Percentiles rank a stretch among this genome's conserved stretches.
Evolutionary conservation across 768 basidiomycete genomes (phyloP).

Genomic region (Mrakia hoshinonis): DNA sequence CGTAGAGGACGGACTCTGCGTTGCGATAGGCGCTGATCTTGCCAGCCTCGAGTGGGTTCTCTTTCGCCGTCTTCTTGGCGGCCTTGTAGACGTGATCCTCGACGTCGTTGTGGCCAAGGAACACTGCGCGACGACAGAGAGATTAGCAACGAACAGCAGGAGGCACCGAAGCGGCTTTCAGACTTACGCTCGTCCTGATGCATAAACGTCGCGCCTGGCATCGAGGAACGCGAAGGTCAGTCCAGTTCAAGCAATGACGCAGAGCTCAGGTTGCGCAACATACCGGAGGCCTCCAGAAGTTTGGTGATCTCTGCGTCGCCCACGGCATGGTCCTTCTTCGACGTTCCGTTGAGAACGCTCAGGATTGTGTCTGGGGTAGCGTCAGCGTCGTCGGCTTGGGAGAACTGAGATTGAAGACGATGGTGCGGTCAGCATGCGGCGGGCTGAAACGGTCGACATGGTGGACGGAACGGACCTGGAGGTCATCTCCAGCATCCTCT

Average conservation of each 20-base stretch:
- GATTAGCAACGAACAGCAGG: background rate
- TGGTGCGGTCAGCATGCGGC: too few species aligned
- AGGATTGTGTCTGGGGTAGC: background rate
- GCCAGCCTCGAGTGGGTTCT: background rate
- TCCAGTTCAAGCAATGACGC: background rate
- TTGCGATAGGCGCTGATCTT: background rate
- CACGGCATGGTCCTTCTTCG: background rate
- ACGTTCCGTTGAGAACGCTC: background rate
- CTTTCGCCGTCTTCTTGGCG: background rate
- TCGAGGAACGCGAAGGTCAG: background rate
- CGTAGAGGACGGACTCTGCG: background rate
- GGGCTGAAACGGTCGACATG: background rate
- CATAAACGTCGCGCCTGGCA: background rate
- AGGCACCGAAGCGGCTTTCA: too few species aligned
- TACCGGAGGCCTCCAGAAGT: background rate
- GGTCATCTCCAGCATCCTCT: background rate
- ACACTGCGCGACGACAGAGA: background rate
- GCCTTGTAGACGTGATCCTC: background rate
- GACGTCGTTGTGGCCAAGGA: background rate
- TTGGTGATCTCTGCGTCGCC: background rate
- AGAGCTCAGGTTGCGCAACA: background rate
- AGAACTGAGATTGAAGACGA: background rate
- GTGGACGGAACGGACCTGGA: background rate
- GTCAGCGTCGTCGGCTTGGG: background rate
- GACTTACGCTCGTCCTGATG: conserved; percentile 1